These are phyloP conservation scores for Alternaria ventricosa DNA, from an alignment of 2,329 filamentous ascomycete genomes.

Conservation along the genomic window DNA sequence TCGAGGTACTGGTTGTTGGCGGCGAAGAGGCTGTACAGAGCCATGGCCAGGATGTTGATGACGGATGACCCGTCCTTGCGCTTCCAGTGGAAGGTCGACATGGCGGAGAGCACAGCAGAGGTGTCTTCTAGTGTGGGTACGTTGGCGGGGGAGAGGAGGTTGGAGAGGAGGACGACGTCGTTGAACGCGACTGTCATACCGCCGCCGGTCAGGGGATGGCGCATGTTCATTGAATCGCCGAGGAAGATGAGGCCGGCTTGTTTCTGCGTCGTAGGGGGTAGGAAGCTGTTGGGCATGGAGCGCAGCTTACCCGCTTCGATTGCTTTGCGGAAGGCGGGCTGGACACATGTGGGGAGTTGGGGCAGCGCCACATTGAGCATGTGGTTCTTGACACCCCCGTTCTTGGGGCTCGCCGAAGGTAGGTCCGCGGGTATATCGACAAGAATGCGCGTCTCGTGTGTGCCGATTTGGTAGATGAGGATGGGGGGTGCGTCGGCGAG, in stretches of 20 bases:
- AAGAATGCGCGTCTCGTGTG: slow-evolving; percentile 88
- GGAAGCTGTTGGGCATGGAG: slow-evolving; percentile 95
- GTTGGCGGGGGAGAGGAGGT: slow-evolving; percentile 72
- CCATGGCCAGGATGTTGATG: slow-evolving; percentile 97
- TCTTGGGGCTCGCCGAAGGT: slow-evolving; percentile 72
- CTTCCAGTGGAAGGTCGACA: slow-evolving; percentile 82
- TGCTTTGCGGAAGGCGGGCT: slow-evolving; percentile 75
- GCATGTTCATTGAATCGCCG: slow-evolving; percentile 98
- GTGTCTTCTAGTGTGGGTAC: slow-evolving; percentile 75
- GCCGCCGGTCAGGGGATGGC: slow-evolving; percentile 95
- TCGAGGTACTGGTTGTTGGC: slow-evolving; percentile 70
- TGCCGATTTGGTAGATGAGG: slow-evolving; percentile 95
- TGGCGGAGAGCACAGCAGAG: slow-evolving; percentile 68
- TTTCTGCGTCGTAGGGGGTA: slow-evolving; percentile 78
- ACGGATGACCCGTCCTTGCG: slow-evolving; percentile 83
- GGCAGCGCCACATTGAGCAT: slow-evolving; percentile 81
- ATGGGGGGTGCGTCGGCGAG: slow-evolving; percentile 80
- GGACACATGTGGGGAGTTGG: slow-evolving; percentile 73
- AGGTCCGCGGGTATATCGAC: slow-evolving; percentile 84
- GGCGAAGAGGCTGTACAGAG: slow-evolving; percentile 89
- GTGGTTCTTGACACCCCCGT: slow-evolving; percentile 85
- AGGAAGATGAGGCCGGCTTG: slow-evolving; percentile 78
- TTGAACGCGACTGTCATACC: slow-evolving; percentile 98
- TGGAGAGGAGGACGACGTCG: slow-evolving; percentile 80
- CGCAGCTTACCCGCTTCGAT: slow-evolving; percentile 79